These are phyloP conservation scores for Casuarina glauca DNA, from an alignment of 306 rosid species.

Conservation along the genomic window DNA sequence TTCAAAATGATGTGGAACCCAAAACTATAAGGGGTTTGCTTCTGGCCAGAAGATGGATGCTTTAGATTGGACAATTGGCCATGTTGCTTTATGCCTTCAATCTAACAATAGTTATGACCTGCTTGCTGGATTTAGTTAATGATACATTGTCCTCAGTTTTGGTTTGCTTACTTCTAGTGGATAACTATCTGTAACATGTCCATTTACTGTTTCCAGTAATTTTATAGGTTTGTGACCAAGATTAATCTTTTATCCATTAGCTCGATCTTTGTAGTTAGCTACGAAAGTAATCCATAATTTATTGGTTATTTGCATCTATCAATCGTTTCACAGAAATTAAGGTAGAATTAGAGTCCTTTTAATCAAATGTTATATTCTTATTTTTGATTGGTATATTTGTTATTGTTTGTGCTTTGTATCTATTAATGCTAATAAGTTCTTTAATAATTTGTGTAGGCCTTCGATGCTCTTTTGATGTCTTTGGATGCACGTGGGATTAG, in stretches of 20 bases:
- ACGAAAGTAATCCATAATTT: background rate
- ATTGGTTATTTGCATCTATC: background rate
- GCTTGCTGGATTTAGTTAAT: background rate
- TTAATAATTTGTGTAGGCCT: constrained; percentile 58
- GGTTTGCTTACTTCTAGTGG: background rate
- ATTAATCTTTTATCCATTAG: background rate
- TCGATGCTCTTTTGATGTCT: constrained; percentile 72
- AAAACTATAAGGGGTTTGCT: background rate
- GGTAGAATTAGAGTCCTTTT: background rate
- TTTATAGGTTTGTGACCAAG: background rate
- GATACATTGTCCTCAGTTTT: background rate
- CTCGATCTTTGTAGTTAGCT: background rate
- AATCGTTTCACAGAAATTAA: background rate
- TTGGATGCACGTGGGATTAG: constrained; percentile 90
- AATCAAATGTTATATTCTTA: background rate
- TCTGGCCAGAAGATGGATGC: background rate
- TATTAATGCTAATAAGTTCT: constrained; percentile 16
- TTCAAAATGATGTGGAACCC: background rate
- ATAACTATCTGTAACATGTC: background rate
- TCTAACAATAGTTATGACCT: background rate
- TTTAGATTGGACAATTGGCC: background rate
- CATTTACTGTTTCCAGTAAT: background rate
- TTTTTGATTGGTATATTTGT: background rate
- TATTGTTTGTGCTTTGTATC: background rate
- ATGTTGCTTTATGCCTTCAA: background rate